A percentile compares a stretch with the other conserved stretches of the same genome.
These are phyloP conservation scores for Silybum marianum DNA, from an alignment of 129 eudicot species.

Conservation along the genomic window DNA sequence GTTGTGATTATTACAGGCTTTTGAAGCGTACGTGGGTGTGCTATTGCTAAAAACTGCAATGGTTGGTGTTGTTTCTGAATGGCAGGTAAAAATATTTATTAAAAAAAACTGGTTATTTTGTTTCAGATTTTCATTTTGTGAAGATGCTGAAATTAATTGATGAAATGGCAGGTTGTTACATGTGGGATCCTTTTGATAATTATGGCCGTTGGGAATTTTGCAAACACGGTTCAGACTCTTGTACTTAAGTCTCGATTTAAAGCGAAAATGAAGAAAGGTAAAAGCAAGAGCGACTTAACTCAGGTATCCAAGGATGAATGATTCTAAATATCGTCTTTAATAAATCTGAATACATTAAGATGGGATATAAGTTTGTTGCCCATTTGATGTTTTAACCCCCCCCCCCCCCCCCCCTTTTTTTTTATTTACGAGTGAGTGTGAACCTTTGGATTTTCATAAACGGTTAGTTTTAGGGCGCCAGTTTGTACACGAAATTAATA, in stretches of 20 bases:
- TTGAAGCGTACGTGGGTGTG: conserved; percentile 86
- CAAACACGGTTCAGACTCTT: conserved; percentile 90
- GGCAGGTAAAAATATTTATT: conserved; percentile 59
- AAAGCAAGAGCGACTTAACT: conserved; percentile 56
- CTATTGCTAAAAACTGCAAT: conserved; percentile 76
- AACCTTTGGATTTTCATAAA: conserved; percentile 26
- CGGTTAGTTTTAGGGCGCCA: conserved; percentile 24
- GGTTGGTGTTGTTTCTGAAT: conserved; percentile 66
- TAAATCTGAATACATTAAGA: conserved; percentile 8
- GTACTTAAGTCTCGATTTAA: conserved; percentile 73
- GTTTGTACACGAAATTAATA: conserved; percentile 32
- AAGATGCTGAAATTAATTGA: background rate
- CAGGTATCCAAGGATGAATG: conserved; percentile 37
- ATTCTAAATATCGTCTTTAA: conserved; percentile 15
- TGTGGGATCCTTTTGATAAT: conserved; percentile 80
- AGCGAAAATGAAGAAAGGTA: conserved; percentile 86
- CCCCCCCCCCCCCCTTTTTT: no score
- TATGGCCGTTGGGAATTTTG: conserved; percentile 94
- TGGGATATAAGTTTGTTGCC: conserved; percentile 6
- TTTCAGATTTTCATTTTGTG: background rate
- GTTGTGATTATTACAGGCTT: conserved; percentile 57
- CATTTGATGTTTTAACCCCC: conserved; percentile 3
- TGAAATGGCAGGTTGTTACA: conserved; percentile 54
- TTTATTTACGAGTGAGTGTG: conserved; percentile 18
- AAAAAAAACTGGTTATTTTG: background rate